Conservation (phyloP, 2,329 filamentous ascomycete genomes). For the Xylaria multiplex region DNA sequence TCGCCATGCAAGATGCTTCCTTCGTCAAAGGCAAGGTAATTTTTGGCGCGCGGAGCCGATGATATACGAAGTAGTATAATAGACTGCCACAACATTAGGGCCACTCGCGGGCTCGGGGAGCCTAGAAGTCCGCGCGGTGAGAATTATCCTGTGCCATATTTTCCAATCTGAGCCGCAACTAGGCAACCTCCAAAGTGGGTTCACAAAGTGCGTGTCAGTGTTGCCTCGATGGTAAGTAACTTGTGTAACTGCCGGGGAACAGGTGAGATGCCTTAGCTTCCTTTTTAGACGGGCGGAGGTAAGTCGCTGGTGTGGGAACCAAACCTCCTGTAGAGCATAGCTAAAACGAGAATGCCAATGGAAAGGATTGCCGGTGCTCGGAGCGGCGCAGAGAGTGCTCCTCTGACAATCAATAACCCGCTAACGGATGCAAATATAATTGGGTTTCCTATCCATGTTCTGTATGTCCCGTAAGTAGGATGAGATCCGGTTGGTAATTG, state of each 20-base stretch:
- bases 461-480: constrained; percentile 40
- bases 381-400: constrained; percentile 43
- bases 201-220: constrained; percentile 23
- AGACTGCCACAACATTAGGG: constrained; percentile 38
- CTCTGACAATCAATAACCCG: constrained; percentile 45
- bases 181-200: constrained; percentile 33
- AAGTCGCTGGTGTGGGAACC: constrained; percentile 40
- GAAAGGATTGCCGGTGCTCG: constrained; percentile 46
- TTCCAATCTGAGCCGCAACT: constrained; percentile 21
- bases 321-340: constrained; percentile 41
- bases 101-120: constrained; percentile 39
- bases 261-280: constrained; percentile 36
- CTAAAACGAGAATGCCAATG: constrained; percentile 44
- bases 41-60: constrained; percentile 40
- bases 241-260: constrained; percentile 22
- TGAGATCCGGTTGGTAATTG: constrained; percentile 32
- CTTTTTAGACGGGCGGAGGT: constrained; percentile 37
- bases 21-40: constrained; percentile 33
- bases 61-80: constrained; percentile 37
- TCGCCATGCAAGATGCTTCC: constrained; percentile 35
- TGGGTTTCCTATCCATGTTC: constrained; percentile 44
- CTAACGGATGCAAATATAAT: constrained; percentile 45
- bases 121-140: constrained; percentile 31
- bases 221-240: constrained; percentile 32
- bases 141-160: constrained; percentile 35